Evolutionary conservation across 2,329 filamentous ascomycete genomes (phyloP).

Genomic region (Diplodia sapinea): DNA sequence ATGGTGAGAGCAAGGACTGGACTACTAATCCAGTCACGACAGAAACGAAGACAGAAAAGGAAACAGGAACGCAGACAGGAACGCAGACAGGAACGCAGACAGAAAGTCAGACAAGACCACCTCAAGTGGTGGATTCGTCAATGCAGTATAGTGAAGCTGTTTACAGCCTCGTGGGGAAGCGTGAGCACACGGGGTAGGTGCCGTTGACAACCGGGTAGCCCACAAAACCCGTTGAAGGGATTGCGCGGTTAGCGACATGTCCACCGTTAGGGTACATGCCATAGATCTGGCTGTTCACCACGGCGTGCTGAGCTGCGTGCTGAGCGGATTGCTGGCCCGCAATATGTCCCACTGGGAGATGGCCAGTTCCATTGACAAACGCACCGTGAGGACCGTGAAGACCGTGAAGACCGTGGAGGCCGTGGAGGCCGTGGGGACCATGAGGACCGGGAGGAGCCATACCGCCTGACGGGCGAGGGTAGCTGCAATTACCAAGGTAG

Average conservation of each 20-base stretch:
- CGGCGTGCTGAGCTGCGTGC: background rate
- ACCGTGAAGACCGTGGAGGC: too few relatives aligned
- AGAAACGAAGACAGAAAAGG: too few relatives aligned
- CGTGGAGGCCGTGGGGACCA: too few relatives aligned
- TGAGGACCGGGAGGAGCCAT: background rate
- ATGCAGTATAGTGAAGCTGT: background rate
- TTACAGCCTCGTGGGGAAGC: background rate
- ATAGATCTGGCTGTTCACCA: background rate
- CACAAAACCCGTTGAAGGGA: background rate
- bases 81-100: too few relatives aligned
- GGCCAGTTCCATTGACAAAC: background rate
- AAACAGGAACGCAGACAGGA: too few relatives aligned
- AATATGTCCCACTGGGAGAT: background rate
- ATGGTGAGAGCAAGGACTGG: background rate
- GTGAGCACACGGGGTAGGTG: background rate
- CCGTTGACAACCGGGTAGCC: constrained; percentile 9
- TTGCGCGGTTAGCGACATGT: background rate
- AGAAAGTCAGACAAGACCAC: too few relatives aligned
- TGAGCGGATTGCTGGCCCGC: background rate
- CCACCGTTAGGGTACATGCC: background rate
- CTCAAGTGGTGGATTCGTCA: too few relatives aligned
- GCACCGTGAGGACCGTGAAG: background rate
- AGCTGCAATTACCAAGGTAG: background rate
- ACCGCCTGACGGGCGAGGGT: background rate
- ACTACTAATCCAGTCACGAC: background rate